phyloP scores from a whole-genome alignment of 148 eudicot genomes.

The Cornus florida region DNA sequence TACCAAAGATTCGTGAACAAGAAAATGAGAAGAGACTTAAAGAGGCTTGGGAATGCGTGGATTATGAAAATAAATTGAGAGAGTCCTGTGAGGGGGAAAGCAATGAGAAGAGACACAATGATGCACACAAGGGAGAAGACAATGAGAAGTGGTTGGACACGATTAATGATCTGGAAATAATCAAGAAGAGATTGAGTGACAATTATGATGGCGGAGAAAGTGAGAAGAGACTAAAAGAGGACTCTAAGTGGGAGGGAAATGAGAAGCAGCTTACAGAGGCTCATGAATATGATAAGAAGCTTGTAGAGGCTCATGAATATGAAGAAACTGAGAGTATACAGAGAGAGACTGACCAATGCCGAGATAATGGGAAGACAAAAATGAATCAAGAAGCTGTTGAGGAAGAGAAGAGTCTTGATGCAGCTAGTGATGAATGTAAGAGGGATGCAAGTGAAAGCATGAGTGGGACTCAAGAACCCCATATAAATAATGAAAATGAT shows the following conservation, averaged over 20 bases:
- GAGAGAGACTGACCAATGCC: conserved; percentile 13
- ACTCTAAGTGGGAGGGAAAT: conserved; percentile 25
- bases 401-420: conserved; percentile 21
- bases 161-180: conserved; percentile 18
- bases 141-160: conserved; percentile 16
- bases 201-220: conserved; percentile 24
- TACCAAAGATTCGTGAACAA: conserved; percentile 12
- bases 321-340: conserved; percentile 22
- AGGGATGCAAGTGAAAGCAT: conserved; percentile 18
- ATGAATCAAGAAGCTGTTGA: conserved; percentile 26
- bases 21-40: conserved; percentile 27
- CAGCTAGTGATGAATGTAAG: conserved; percentile 22
- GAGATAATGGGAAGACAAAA: conserved; percentile 23
- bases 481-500: background rate
- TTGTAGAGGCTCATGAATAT: conserved; percentile 14
- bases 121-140: conserved; percentile 17
- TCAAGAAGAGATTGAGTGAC: conserved; percentile 14
- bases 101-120: conserved; percentile 17
- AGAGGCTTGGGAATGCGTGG: conserved; percentile 27
- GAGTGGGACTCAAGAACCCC: conserved; percentile 31
- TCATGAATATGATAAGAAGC: conserved; percentile 19
- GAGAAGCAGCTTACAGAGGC: conserved; percentile 16
- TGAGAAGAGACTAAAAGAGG: conserved; percentile 13
- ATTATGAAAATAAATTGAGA: conserved; percentile 19
- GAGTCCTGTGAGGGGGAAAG: conserved; percentile 21